Evolutionary conservation across 345 rosid species (phyloP).

Genomic region (Syzygium aqueum): DNA sequence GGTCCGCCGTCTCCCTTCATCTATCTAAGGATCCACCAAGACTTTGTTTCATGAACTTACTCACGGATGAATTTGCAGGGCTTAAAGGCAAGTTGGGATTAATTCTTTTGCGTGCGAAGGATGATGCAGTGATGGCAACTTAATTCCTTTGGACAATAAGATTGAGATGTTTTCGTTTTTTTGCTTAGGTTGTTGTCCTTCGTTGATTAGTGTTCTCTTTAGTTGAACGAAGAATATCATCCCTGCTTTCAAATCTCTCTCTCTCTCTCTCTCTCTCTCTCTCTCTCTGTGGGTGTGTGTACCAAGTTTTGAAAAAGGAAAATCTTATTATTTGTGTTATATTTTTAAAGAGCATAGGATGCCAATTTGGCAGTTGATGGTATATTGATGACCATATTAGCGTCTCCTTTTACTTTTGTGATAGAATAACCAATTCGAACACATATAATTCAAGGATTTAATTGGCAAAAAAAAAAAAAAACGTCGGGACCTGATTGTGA

Average conservation of each 20-base stretch:
- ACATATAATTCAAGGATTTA: too few species aligned
- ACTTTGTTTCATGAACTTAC: not conserved
- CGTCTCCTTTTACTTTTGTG: not conserved
- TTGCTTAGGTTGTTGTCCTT: not conserved
- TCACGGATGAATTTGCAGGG: not conserved
- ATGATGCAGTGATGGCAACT: not conserved
- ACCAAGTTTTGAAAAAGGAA: too few species aligned
- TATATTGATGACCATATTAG: too few species aligned
- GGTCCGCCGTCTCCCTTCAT: not conserved
- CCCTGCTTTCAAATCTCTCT: not conserved
- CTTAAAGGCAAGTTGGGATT: not conserved
- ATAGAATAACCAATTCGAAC: not conserved
- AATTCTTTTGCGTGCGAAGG: not conserved
- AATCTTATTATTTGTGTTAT: too few species aligned
- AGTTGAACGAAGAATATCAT: not conserved
- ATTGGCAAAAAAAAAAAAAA: too few species aligned
- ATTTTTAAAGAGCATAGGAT: not conserved
- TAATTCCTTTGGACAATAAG: not conserved
- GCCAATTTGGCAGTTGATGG: not conserved
- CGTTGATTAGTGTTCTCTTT: not conserved
- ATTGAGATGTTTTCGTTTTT: not conserved
- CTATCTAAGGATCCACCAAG: not conserved
- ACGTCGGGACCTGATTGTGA: not conserved
- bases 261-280: too few species aligned
- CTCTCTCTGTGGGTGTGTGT: too few species aligned